phyloP scores from a whole-genome alignment of 345 rosid species.

The Tarenaya hassleriana region DNA sequence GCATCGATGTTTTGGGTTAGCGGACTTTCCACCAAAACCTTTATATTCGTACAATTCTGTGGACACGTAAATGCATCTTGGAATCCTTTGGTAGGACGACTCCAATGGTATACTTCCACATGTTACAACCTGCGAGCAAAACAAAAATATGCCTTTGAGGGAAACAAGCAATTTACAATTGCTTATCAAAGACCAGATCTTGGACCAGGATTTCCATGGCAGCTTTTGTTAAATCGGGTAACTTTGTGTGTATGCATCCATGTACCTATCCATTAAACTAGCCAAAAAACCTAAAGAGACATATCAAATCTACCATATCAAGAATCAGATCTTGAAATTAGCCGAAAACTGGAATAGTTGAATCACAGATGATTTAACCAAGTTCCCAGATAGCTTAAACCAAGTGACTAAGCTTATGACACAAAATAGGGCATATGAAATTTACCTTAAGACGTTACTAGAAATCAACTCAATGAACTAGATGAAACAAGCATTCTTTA shows the following conservation, averaged over 20 bases:
- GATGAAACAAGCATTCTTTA: neutral
- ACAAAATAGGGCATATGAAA: neutral
- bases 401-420: neutral
- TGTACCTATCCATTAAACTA: no score
- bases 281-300: neutral
- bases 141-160: neutral
- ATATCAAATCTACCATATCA: conserved; percentile 5
- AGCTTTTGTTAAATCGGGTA: no score
- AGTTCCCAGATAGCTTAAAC: neutral
- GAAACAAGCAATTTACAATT: neutral
- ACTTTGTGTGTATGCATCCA: no score
- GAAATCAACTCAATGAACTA: neutral
- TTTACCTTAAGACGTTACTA: neutral
- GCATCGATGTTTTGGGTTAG: conserved; percentile 63
- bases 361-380: conserved; percentile 8
- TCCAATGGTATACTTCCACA: conserved; percentile 93
- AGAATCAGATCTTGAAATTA: neutral
- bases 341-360: no score
- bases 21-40: conserved; percentile 70
- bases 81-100: conserved; percentile 70
- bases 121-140: conserved; percentile 66
- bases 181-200: neutral
- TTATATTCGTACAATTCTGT: conserved; percentile 71
- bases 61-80: conserved; percentile 78
- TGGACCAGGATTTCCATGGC: neutral